Base-by-base conservation (phyloP, 225 moss, liverwort and hornwort species). In the Ulota crispa region DNA sequence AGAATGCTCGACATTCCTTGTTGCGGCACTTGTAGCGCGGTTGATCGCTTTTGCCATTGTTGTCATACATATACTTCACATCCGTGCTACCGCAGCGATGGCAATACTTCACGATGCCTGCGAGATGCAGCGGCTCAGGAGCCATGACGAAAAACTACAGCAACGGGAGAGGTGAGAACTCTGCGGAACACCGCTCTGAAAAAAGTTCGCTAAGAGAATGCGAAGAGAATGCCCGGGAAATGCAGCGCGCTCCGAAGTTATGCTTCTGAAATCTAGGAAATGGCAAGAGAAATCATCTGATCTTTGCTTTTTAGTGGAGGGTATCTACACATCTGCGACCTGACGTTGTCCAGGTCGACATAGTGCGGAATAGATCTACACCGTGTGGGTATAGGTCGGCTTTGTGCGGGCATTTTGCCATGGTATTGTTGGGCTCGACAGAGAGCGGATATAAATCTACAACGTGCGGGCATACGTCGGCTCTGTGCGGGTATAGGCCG, bases 1-100 rank as follows among this genome's bases (percentile, higher is more conserved):
- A 77, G 0, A 7, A 0, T 0, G 0, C 0, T 0, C 2, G 3
- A 14, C 45, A 45, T 10, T 14, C 14, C 0, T 13, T 1, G 3
- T 13, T 6, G 0, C 0, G 1, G 34, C 77, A 78, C 16, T 6
- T 36, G 77, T 78, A 78, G 3, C 77, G 65, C n/a, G 77, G 77
- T 18, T 78, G 77, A 13, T 45, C 14, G 45, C 45, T 11, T 13
- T 45, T 45, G 14, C 45, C 45, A 45, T 78, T 78, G 16, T 66
- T 78, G 12, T 6, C 0, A 4, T 53, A 53, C 0, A 0, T 0
- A 11, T 18, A 77, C 16, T 54, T 66, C 1, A 53, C 53, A 0
- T 4, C 11, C 0, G 3, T 1, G 53, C 19, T 18, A 2, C 26
- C 19, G 19, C 66, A 78, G 2, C 4, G 53, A 66, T 0, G 77